Percentiles rank a stretch among this genome's conserved stretches.
Conservation (phyloP, 495 filamentous ascomycete species). For the Daldinia grandis region DNA sequence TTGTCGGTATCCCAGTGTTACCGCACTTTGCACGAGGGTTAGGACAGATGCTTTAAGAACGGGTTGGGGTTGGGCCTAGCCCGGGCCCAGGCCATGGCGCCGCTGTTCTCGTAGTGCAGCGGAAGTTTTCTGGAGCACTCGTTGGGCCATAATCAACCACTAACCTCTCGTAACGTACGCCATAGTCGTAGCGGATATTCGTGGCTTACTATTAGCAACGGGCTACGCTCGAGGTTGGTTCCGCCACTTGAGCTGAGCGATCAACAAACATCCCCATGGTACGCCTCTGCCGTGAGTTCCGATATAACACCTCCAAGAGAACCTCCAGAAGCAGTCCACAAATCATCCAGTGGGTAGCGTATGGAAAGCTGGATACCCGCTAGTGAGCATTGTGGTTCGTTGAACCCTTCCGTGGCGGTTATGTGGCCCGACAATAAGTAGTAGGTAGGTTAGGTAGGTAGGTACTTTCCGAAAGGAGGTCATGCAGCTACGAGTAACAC, state of each 20-base stretch:
- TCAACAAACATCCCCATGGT: background rate
- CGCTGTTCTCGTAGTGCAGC: conserved; percentile 4
- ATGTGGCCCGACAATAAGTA: conserved; percentile 5
- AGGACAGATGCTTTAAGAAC: background rate
- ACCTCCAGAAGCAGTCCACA: conserved; percentile 10
- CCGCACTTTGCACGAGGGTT: conserved; percentile 5
- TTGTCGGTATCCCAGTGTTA: conserved; percentile 2
- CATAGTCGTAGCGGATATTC: background rate
- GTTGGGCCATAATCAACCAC: conserved; percentile 1
- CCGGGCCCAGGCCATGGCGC: background rate
- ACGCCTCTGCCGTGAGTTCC: background rate
- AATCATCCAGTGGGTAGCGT: conserved; percentile 15
- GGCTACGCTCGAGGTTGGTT: conserved; percentile 5
- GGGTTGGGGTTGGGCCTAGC: background rate
- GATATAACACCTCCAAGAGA: background rate
- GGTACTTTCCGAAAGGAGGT: background rate
- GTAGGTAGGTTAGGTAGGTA: too few relatives aligned
- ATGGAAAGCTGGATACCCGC: conserved; percentile 16
- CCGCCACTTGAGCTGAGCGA: background rate
- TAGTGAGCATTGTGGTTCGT: conserved; percentile 1
- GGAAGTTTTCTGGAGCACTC: background rate
- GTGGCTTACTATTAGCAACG: conserved; percentile 39
- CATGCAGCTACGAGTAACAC: conserved; percentile 26
- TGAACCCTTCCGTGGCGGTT: background rate
- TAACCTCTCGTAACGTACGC: conserved; percentile 10